Conservation (phyloP, 768 basidiomycete species). For the Russula sp. region DNA sequence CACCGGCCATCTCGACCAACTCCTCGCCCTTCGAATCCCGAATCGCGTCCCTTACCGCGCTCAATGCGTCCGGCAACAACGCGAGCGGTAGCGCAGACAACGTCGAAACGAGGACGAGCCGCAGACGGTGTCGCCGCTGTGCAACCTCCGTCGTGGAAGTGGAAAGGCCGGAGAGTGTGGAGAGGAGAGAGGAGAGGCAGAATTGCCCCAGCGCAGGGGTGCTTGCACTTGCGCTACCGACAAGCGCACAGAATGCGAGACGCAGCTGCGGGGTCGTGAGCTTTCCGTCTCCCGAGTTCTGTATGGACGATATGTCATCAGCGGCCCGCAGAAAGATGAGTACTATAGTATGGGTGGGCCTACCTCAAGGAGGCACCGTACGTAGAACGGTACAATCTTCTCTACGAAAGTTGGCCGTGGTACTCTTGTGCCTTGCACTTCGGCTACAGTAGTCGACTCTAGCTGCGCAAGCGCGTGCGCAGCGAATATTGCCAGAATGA, state of each 20-base stretch:
- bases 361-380: constrained; percentile 64
- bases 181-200: constrained; percentile 38
- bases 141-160: constrained; percentile 13
- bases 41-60: constrained; percentile 38
- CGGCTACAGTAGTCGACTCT: constrained; percentile 3
- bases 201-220: constrained; percentile 56
- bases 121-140: constrained; percentile 47
- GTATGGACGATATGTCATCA: not conserved
- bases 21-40: constrained; percentile 25
- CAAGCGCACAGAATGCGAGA: constrained; percentile 68
- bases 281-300: constrained; percentile 61
- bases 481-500: constrained; percentile 68
- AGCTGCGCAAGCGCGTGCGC: constrained; percentile 41
- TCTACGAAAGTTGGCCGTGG: constrained; percentile 37
- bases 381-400: constrained; percentile 69
- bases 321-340: not conserved
- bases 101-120: constrained; percentile 59
- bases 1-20: constrained; percentile 46
- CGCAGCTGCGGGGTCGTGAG: constrained; percentile 62
- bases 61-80: constrained; percentile 51
- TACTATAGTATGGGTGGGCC: constrained; percentile 23
- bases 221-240: constrained; percentile 46
- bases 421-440: not conserved
- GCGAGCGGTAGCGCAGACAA: constrained; percentile 55
- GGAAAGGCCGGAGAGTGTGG: constrained; percentile 24